Evolutionary conservation across 345 rosid species (phyloP), one percentile per base, ranked within the genome.

Genomic region (Camelina sativa): DNA sequence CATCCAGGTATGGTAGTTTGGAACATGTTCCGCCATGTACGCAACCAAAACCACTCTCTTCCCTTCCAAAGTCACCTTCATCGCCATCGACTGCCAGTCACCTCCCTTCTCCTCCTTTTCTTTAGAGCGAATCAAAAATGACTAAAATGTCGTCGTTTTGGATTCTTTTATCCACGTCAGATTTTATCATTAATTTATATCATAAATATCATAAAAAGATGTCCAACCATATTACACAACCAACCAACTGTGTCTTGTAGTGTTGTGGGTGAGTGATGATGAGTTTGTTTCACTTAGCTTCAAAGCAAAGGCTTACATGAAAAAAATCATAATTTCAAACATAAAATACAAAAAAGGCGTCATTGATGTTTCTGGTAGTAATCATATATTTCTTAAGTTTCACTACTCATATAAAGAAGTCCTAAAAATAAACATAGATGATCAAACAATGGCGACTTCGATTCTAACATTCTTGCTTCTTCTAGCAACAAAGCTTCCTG

Each of bases 1-100:
- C 97, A 95, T 95, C 97, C 98, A 92, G 0, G 81, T 51, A 63
- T 92, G 99, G 83, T 90, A 92, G 81, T 69, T 89, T 3, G 92
- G 89, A 35, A 92, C 92, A 78, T 95, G 99, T 2, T 84, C 87
- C 66, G 73, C 82, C 93, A 86, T 85, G 87, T 94, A 88, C 16
- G 97, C 91, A 58, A 90, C 93, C 74, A 94, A 77, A 8, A 89
- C 79, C 69, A 83, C 93, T 84, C 82, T 88, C 80, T 87, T 80
- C 61, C 97, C 97, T 68, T 85, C 97, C 80, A 88, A 76, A 72
- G 93, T 88, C 85, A 83, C 88, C 11, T 75, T 83, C 86, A 74
- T 83, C 69, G 65, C 61, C 64, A 71, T 68, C 46, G 23, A 28
- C 22, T 25, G 28, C 3, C 73, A 17, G 63, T 46, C 60, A 10